These are phyloP conservation scores for Leccinum pachyderme DNA, from an alignment of 1,284 basidiomycete species.

Conservation along the genomic window DNA sequence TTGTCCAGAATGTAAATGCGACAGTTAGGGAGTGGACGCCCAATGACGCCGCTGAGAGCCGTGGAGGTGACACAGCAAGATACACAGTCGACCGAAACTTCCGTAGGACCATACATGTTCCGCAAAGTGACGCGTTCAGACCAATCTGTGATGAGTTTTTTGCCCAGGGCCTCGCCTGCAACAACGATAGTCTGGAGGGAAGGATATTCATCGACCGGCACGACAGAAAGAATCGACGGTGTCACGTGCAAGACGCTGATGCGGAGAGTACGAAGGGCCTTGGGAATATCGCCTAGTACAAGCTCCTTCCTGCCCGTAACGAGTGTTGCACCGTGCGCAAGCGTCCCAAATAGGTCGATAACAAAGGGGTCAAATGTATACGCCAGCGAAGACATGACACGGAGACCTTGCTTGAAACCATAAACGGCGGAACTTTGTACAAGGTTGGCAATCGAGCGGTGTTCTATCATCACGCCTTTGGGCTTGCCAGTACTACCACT, in stretches of 20 bases:
- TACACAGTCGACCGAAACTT: constrained; percentile 32
- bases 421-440: constrained; percentile 26
- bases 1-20: constrained; percentile 35
- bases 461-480: constrained; percentile 31
- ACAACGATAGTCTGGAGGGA: constrained; percentile 28
- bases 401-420: constrained; percentile 21
- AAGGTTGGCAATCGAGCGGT: constrained; percentile 32
- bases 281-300: constrained; percentile 31
- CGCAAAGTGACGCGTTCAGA: constrained; percentile 26
- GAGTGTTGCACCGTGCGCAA: constrained; percentile 30
- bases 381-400: constrained; percentile 30
- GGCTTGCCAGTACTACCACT: constrained; percentile 27
- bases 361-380: constrained; percentile 33
- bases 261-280: constrained; percentile 26
- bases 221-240: constrained; percentile 28
- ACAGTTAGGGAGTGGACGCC: constrained; percentile 33
- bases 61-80: constrained; percentile 28
- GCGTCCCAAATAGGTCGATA: constrained; percentile 26
- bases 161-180: constrained; percentile 31
- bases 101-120: constrained; percentile 38
- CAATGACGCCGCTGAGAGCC: constrained; percentile 27
- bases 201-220: constrained; percentile 28
- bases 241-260: constrained; percentile 31
- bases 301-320: constrained; percentile 31
- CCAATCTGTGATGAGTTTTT: constrained; percentile 32